phyloP scores from a whole-genome alignment of 139 green algal genomes.

The Marvania coccoides region DNA sequence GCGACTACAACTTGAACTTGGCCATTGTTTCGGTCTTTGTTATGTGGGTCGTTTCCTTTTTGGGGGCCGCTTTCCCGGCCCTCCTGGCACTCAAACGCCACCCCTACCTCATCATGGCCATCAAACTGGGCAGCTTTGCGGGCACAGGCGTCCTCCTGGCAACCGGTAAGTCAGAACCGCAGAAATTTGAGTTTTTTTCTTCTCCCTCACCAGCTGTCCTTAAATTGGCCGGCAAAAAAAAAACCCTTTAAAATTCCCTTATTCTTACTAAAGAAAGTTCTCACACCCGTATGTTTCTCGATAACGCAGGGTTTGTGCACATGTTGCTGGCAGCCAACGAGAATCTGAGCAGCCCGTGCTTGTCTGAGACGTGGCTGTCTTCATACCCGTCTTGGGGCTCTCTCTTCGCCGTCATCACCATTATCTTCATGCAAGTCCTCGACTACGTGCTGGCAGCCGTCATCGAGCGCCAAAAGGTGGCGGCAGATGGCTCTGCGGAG shows the following conservation, averaged over 20 bases:
- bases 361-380: constrained; percentile 19
- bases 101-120: background rate
- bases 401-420: constrained; percentile 19
- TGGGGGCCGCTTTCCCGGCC: background rate
- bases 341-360: constrained; percentile 21
- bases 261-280: no score
- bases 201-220: no score
- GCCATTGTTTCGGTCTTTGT: background rate
- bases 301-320: constrained; percentile 50
- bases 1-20: background rate
- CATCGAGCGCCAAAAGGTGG: background rate
- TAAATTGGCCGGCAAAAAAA: no score
- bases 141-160: constrained; percentile 24
- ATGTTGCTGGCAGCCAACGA: constrained; percentile 29
- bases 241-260: no score
- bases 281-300: no score
- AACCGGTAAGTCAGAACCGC: no score
- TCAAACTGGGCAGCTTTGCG: constrained; percentile 9
- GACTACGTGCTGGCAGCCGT: constrained; percentile 8
- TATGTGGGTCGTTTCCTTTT: background rate
- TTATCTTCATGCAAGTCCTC: constrained; percentile 26
- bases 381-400: constrained; percentile 28
- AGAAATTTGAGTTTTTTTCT: no score
- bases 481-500: no score
- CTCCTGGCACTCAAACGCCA: background rate